These are phyloP conservation scores for Thelonectria blattea DNA, from an alignment of 2,329 filamentous ascomycete genomes.

Conservation along the genomic window DNA sequence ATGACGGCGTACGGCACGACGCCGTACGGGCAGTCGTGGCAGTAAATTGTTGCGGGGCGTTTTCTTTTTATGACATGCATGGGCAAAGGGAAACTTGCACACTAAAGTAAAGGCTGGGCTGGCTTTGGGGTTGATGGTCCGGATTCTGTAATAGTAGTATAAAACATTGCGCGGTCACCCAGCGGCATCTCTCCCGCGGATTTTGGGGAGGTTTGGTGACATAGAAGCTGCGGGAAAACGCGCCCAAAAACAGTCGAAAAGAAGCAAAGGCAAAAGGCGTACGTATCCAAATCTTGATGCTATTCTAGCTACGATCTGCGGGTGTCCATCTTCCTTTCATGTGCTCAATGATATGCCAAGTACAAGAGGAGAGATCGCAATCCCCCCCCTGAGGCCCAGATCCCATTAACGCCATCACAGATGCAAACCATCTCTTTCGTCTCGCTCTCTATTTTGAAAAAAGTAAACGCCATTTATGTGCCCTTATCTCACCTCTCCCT, in stretches of 20 bases:
- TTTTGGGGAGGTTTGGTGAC: not conserved
- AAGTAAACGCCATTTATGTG: constrained; percentile 34
- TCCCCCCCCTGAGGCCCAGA: constrained; percentile 10
- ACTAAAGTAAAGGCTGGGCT: constrained; percentile 27
- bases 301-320: constrained; percentile 5
- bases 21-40: constrained; percentile 59
- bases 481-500: constrained; percentile 15
- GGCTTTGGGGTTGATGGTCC: constrained; percentile 23
- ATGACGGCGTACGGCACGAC: constrained; percentile 70
- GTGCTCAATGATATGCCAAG: constrained; percentile 8
- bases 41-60: constrained; percentile 39
- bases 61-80: constrained; percentile 36
- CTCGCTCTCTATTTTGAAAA: constrained; percentile 15
- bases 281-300: constrained; percentile 5
- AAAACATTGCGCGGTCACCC: constrained; percentile 38
- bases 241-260: not conserved
- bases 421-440: constrained; percentile 21
- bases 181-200: constrained; percentile 31
- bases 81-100: constrained; percentile 25
- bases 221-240: constrained; percentile 4
- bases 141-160: constrained; percentile 33
- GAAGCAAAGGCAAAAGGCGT: not conserved
- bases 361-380: constrained; percentile 3
- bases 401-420: constrained; percentile 34
- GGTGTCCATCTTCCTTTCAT: not conserved